A percentile compares a stretch with the other conserved stretches of the same genome.
Conservation (phyloP, 2,329 filamentous ascomycete genomes). For the Ceratocystis harringtonii region DNA sequence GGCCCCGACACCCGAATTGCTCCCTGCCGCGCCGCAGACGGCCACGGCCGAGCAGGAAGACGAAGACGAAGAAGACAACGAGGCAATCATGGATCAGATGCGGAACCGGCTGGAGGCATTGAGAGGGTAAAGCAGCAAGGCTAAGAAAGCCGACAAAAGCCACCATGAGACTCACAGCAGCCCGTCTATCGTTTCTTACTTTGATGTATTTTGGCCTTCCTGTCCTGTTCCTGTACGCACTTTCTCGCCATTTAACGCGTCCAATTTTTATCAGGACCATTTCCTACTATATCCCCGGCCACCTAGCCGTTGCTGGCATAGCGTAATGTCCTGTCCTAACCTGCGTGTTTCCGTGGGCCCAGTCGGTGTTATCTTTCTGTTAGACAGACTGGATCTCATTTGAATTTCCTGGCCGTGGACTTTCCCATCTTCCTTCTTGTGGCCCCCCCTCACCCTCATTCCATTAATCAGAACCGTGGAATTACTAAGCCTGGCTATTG, state of each 20-base stretch:
- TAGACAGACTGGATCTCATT: background rate
- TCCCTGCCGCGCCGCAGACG: slow-evolving; percentile 35
- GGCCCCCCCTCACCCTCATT: background rate
- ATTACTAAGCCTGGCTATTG: background rate
- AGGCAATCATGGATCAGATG: slow-evolving; percentile 90
- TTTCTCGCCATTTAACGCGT: background rate
- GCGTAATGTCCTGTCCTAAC: background rate
- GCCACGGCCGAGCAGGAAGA: slow-evolving; percentile 40
- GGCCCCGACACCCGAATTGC: slow-evolving; percentile 37
- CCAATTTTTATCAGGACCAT: background rate
- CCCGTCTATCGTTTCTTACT: background rate
- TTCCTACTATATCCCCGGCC: background rate
- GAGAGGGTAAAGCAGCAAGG: slow-evolving; percentile 48
- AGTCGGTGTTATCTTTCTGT: background rate
- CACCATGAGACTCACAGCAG: background rate
- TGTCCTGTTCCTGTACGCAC: background rate
- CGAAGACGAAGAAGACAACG: slow-evolving; percentile 71
- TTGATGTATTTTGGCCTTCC: background rate
- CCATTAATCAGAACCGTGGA: background rate
- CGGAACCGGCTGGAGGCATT: slow-evolving; percentile 76
- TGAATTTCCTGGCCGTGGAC: background rate
- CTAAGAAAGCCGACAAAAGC: background rate
- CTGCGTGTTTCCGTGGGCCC: background rate
- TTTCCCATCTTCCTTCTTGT: background rate
- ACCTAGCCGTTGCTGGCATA: background rate